phyloP scores from a whole-genome alignment of 2,329 filamentous ascomycete genomes.

The Beauveria sp. region DNA sequence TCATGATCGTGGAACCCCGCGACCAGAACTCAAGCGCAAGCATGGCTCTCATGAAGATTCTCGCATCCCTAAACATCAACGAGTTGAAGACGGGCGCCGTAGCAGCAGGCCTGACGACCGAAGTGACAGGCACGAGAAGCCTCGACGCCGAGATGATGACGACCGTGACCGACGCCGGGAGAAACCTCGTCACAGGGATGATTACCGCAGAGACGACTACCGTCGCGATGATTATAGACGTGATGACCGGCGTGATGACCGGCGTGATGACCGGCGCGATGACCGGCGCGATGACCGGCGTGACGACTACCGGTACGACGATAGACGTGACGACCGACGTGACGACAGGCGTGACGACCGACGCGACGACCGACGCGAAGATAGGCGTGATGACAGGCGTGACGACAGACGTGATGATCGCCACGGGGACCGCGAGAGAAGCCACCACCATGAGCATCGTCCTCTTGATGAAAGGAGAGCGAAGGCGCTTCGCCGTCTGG shows the following conservation, averaged over 20 bases:
- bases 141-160: conserved; percentile 24
- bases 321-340: conserved; percentile 9
- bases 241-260: conserved; percentile 15
- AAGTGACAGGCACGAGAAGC: conserved; percentile 26
- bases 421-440: conserved; percentile 17
- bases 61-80: conserved; percentile 35
- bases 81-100: conserved; percentile 33
- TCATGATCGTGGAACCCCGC: conserved; percentile 43
- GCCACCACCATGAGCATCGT: conserved; percentile 20
- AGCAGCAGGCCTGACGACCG: conserved; percentile 30
- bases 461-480: conserved; percentile 33
- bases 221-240: conserved; percentile 17
- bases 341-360: conserved; percentile 17
- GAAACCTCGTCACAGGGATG: conserved; percentile 20
- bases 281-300: conserved; percentile 11
- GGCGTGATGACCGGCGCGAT: conserved; percentile 10
- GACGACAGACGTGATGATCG: conserved; percentile 11
- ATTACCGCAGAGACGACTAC: conserved; percentile 15
- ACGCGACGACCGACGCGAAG: conserved; percentile 18
- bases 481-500: conserved; percentile 32
- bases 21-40: conserved; percentile 54
- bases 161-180: conserved; percentile 14
- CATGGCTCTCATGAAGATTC: conserved; percentile 43
- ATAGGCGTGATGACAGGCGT: conserved; percentile 17
- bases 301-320: conserved; percentile 18